Conservation (phyloP, 2,329 filamentous ascomycete genomes). For the Ambrosiella cleistominuta region DNA sequence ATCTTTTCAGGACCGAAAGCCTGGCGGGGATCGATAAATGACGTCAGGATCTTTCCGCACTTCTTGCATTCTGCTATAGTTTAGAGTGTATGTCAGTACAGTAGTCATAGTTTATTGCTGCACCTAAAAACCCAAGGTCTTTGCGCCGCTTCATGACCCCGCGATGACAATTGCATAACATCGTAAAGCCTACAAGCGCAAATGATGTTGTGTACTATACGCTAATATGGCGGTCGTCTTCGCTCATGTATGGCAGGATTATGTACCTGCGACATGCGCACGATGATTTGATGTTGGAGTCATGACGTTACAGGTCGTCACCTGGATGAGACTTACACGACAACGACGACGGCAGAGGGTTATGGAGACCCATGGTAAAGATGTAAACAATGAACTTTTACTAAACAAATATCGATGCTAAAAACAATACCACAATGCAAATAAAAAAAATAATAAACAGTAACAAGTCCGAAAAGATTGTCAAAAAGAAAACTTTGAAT, state of each 20-base stretch:
- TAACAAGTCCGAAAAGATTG: too few relatives aligned
- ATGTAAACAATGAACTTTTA: neutral
- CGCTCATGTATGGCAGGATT: too few relatives aligned
- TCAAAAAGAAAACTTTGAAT: too few relatives aligned
- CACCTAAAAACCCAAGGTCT: neutral
- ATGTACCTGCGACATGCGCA: too few relatives aligned
- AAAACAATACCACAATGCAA: too few relatives aligned
- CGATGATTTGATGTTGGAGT: too few relatives aligned
- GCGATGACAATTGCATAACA: neutral
- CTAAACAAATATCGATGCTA: too few relatives aligned
- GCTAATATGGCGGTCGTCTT: too few relatives aligned
- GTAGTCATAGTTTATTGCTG: too few relatives aligned
- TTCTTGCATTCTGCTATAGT: conserved; percentile 84
- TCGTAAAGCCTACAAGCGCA: neutral
- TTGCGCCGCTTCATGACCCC: neutral
- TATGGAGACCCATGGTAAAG: conserved; percentile 43
- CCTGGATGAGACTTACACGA: conserved; percentile 38
- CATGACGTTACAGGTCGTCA: too few relatives aligned
- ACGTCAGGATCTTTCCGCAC: conserved; percentile 84
- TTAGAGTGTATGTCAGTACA: neutral
- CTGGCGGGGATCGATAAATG: conserved; percentile 86
- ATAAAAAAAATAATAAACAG: too few relatives aligned
- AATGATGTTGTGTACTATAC: too few relatives aligned
- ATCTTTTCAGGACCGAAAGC: conserved; percentile 92
- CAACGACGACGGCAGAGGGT: conserved; percentile 48